A percentile compares a stretch with the other conserved stretches of the same genome.
Conservation (phyloP, 164 flowering plant species). For the Stephania japonica region DNA sequence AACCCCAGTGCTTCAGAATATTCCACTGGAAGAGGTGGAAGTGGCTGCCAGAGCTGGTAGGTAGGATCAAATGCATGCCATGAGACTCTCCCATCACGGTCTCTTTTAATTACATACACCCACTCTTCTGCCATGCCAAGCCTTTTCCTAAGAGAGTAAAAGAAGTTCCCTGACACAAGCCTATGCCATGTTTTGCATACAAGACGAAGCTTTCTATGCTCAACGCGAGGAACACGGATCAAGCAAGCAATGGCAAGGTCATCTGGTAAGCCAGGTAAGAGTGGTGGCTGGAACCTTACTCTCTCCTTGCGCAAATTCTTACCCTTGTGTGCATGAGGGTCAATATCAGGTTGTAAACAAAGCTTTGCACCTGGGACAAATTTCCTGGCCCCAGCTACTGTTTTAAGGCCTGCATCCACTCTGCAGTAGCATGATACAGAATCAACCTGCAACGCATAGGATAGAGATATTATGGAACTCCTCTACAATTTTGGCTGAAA, state of each 20-base stretch:
- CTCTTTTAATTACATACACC: slow-evolving; percentile 93
- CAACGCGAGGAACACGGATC: slow-evolving; percentile 85
- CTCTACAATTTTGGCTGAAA: neutral
- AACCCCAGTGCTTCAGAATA: slow-evolving; percentile 86
- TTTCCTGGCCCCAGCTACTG: slow-evolving; percentile 83
- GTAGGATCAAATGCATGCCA: slow-evolving; percentile 95
- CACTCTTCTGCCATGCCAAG: slow-evolving; percentile 96
- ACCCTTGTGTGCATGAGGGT: slow-evolving; percentile 65
- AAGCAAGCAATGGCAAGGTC: slow-evolving; percentile 96
- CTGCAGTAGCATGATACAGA: slow-evolving; percentile 85
- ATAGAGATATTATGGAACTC: neutral
- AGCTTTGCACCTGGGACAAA: slow-evolving; percentile 87
- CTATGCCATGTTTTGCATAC: slow-evolving; percentile 95
- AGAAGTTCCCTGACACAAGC: slow-evolving; percentile 74
- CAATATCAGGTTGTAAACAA: slow-evolving; percentile 79
- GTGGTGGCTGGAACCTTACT: slow-evolving; percentile 67
- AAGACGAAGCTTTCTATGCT: slow-evolving; percentile 79
- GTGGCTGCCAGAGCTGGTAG: slow-evolving; percentile 89
- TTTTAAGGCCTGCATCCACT: slow-evolving; percentile 72
- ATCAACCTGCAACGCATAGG: slow-evolving; percentile 54
- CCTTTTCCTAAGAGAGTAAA: slow-evolving; percentile 69
- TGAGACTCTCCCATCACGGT: slow-evolving; percentile 84
- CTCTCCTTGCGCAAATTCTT: slow-evolving; percentile 69
- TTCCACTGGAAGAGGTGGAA: slow-evolving; percentile 86
- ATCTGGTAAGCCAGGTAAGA: slow-evolving; percentile 92